Conservation (phyloP, 2,329 filamentous ascomycete genomes). For the Zopfia rhizophila region DNA sequence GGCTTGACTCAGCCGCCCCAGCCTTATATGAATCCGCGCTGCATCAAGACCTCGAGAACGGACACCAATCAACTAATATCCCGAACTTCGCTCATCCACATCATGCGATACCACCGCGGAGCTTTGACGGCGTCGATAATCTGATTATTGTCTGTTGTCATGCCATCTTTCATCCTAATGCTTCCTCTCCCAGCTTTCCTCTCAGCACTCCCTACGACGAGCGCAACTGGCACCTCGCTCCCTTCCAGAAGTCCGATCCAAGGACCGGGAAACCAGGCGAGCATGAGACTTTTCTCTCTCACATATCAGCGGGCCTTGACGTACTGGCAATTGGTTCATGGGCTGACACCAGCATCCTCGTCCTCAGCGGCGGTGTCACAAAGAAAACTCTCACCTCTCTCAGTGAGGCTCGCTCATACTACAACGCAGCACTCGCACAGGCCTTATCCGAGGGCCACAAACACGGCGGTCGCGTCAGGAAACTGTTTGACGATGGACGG, state of each 20-base stretch:
- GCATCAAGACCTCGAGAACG: constrained; percentile 6
- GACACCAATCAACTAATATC: constrained; percentile 7
- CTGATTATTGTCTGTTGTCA: constrained; percentile 87
- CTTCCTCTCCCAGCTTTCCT: constrained; percentile 35
- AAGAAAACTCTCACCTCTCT: constrained; percentile 37
- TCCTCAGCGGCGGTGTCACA: constrained; percentile 75
- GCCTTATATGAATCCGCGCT: constrained; percentile 13
- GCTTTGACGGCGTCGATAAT: constrained; percentile 51
- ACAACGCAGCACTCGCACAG: constrained; percentile 42
- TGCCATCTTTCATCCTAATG: constrained; percentile 70
- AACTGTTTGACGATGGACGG: constrained; percentile 50
- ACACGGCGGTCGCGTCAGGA: constrained; percentile 33
- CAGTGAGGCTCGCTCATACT: constrained; percentile 51
- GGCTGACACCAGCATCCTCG: constrained; percentile 61
- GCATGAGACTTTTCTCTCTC: constrained; percentile 80
- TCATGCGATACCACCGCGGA: constrained; percentile 38
- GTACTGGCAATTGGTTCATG: constrained; percentile 59
- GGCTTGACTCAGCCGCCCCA: constrained; percentile 18
- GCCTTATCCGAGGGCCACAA: constrained; percentile 34
- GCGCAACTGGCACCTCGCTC: constrained; percentile 72
- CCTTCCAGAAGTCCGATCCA: constrained; percentile 69
- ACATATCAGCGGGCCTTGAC: constrained; percentile 73
- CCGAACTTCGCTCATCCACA: constrained; percentile 40
- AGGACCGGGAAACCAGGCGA: constrained; percentile 67
- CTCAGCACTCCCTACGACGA: constrained; percentile 47